Evolutionary conservation across 495 filamentous ascomycete genomes (phyloP).

Genomic region (Penicillium simplicissimum): DNA sequence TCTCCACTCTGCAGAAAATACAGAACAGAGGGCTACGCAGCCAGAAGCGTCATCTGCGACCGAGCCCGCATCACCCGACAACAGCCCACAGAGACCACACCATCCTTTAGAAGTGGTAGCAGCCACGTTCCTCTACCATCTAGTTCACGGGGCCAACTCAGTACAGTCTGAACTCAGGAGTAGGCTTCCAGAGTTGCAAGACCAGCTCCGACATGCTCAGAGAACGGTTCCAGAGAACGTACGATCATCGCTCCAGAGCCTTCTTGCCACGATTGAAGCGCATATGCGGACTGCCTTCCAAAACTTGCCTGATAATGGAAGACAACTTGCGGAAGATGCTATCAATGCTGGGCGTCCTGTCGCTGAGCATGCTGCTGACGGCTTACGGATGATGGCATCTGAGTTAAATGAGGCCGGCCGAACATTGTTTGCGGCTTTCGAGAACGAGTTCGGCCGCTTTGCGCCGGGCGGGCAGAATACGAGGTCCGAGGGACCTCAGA

Average conservation of each 20-base stretch:
- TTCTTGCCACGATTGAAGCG: slow-evolving; percentile 45
- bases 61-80: slow-evolving; percentile 14
- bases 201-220: slow-evolving; percentile 42
- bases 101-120: slow-evolving; percentile 34
- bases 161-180: slow-evolving; percentile 40
- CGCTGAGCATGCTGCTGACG: slow-evolving; percentile 43
- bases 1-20: slow-evolving; percentile 27
- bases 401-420: slow-evolving; percentile 48
- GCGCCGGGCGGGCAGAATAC: not conserved
- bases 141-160: slow-evolving; percentile 38
- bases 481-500: slow-evolving; percentile 7
- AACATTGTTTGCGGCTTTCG: slow-evolving; percentile 43
- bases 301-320: slow-evolving; percentile 42
- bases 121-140: slow-evolving; percentile 33
- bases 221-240: slow-evolving; percentile 44
- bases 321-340: slow-evolving; percentile 38
- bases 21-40: slow-evolving; percentile 19
- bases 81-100: slow-evolving; percentile 19
- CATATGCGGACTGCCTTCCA: slow-evolving; percentile 45
- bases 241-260: slow-evolving; percentile 38
- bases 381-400: slow-evolving; percentile 45
- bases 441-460: slow-evolving; percentile 38
- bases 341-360: slow-evolving; percentile 41
- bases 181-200: slow-evolving; percentile 43
- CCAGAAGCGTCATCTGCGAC: slow-evolving; percentile 16